These are phyloP conservation scores for Chrysopogon serrulatus DNA, from an alignment of 176 grass and related monocot genomes.

Conservation along the genomic window DNA sequence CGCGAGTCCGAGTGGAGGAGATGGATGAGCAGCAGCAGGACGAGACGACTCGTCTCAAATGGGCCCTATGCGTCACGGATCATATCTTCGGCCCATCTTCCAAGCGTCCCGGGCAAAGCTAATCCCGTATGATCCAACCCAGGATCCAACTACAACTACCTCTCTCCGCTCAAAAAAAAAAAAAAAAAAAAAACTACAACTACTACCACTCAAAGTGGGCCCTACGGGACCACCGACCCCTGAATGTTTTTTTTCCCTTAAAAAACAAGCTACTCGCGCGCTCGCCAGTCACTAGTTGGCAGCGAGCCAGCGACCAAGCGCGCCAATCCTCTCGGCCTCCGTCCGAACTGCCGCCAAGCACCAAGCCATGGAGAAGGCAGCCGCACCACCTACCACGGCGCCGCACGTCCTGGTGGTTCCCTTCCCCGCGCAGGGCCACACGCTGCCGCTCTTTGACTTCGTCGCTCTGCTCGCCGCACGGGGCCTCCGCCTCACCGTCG, in stretches of 20 bases:
- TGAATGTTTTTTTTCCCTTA: neutral
- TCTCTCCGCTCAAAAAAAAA: too few species aligned
- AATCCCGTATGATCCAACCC: neutral
- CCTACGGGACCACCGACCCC: neutral
- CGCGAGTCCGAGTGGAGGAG: neutral
- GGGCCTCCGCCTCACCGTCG: slow-evolving; percentile 50
- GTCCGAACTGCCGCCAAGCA: neutral
- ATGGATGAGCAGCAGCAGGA: neutral
- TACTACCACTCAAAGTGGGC: neutral
- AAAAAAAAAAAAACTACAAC: too few species aligned
- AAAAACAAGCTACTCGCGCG: neutral
- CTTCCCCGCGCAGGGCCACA: slow-evolving; percentile 58
- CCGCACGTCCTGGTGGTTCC: slow-evolving; percentile 50
- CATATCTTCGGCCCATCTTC: neutral
- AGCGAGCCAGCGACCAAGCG: neutral
- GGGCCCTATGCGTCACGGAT: neutral
- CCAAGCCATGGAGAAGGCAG: slow-evolving; percentile 17
- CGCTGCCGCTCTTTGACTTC: slow-evolving; percentile 53
- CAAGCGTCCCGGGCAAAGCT: neutral
- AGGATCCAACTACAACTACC: neutral
- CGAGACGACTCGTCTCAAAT: neutral
- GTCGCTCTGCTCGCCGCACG: slow-evolving; percentile 37
- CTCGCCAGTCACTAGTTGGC: neutral
- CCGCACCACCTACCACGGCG: neutral
- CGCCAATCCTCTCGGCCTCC: neutral